Evolutionary conservation across 768 basidiomycete genomes (phyloP), one percentile per base, ranked within the genome.

Genomic region (Coprinopsis cinerea): DNA sequence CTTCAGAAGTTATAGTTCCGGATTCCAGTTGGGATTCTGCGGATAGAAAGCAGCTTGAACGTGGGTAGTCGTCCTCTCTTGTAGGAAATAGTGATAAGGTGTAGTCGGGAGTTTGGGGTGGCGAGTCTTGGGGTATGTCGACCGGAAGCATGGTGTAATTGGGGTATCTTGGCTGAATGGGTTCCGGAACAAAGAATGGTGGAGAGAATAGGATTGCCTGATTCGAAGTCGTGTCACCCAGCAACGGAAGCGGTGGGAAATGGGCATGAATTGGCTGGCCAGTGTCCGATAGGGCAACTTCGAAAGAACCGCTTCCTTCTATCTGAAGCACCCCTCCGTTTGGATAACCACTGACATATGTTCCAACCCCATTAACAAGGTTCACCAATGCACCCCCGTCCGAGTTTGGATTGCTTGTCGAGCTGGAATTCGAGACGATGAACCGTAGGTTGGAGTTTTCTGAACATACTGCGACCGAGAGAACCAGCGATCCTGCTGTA

Each of bases 141-240:
- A 82, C 80, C 0, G 68, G 59, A 2, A 83, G 81, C 1, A 92
- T 74, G 1, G 83, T 83, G 60, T 88, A 92, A 57, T 90, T 90
- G 10, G 89, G 89, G 58, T 76, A 92, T 22, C 64, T 66, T 1
- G 85, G 81, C 34, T 63, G 55, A 4, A 56, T 46, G 0, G 55
- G 23, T 1, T 59, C 52, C 10, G 68, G 52, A 0, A 67, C 48
- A 5, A 66, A 56, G 52, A 81, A 81, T 0, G 76, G 64, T 6
- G 78, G 76, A 0, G 89, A 91, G 63, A 87, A 88, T 10, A 91
- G 57, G 24, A 92, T 63, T 0, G 79, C 86, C 60, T 87, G 80
- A 44, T 81, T 86, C 4, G 81, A 67, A 1, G 88, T 87, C 1
- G 85, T 81, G 61, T 92, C 89, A 2, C 85, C 86, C 1, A 90